Conservation (phyloP, 225 moss, liverwort and hornwort genomes). For the Straminergon stramineum region DNA sequence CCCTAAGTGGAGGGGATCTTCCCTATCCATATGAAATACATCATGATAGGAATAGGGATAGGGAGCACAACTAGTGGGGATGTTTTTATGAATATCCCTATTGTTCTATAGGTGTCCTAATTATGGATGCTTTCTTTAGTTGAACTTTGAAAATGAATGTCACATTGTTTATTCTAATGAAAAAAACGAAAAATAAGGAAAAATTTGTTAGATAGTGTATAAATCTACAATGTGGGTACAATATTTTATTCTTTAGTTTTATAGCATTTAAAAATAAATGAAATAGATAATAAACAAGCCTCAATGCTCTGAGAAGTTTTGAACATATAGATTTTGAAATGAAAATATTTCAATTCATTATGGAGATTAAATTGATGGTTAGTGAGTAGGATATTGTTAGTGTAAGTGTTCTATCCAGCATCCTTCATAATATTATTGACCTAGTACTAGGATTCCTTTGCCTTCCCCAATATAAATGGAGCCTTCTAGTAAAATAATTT, state of each 20-base stretch:
- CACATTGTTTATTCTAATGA: neutral
- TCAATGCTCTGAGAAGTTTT: neutral
- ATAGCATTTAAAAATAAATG: neutral
- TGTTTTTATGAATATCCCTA: neutral
- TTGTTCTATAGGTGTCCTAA: neutral
- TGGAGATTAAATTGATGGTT: neutral
- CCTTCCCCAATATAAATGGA: neutral
- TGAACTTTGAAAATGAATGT: neutral
- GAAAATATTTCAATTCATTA: neutral
- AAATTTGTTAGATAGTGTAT: neutral
- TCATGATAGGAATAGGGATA: no score
- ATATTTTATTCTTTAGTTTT: neutral
- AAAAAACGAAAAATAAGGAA: neutral
- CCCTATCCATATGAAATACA: no score
- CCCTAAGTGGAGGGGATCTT: no score
- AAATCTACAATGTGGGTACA: neutral
- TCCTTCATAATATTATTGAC: neutral
- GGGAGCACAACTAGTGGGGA: no score
- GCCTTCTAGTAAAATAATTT: neutral
- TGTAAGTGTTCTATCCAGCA: neutral
- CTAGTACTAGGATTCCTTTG: accelerated
- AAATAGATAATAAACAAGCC: neutral
- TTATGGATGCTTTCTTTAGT: neutral
- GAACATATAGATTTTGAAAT: neutral
- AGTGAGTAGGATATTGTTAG: neutral